Conservation (phyloP, 306 rosid genomes). For the Cicer cuneatum region DNA sequence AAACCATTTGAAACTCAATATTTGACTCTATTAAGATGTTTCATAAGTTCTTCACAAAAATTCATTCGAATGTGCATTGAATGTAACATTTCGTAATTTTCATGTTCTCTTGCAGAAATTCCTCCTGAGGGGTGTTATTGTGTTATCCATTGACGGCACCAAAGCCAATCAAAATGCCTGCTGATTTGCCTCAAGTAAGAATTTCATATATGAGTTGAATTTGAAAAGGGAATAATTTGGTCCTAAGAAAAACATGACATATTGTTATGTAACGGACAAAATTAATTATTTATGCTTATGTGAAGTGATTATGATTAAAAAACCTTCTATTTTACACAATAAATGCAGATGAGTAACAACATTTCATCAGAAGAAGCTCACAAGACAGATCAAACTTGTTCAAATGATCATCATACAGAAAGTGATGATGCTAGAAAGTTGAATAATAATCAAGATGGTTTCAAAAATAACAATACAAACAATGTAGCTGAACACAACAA, state of each 20-base stretch:
- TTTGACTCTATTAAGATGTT: no score
- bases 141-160: constrained; percentile 48
- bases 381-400: constrained; percentile 40
- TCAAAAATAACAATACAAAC: background rate
- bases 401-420: constrained; percentile 26
- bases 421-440: constrained; percentile 1
- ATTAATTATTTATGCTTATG: background rate
- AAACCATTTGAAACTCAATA: no score
- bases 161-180: constrained; percentile 48
- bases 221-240: background rate
- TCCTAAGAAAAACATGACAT: background rate
- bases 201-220: background rate
- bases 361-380: constrained; percentile 37
- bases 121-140: constrained; percentile 45
- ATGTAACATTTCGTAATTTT: constrained; percentile 5
- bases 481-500: no score
- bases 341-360: constrained; percentile 49
- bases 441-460: constrained; percentile 33
- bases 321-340: constrained; percentile 24
- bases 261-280: background rate
- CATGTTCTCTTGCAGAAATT: constrained; percentile 47
- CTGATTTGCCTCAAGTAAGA: constrained; percentile 53
- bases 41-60: background rate
- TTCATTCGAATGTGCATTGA: background rate
- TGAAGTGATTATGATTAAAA: constrained; percentile 32